Percentiles rank a stretch among this genome's conserved stretches.
These are phyloP conservation scores for Colletotrichum kahawae DNA, from an alignment of 2,329 filamentous ascomycete species.

Conservation along the genomic window DNA sequence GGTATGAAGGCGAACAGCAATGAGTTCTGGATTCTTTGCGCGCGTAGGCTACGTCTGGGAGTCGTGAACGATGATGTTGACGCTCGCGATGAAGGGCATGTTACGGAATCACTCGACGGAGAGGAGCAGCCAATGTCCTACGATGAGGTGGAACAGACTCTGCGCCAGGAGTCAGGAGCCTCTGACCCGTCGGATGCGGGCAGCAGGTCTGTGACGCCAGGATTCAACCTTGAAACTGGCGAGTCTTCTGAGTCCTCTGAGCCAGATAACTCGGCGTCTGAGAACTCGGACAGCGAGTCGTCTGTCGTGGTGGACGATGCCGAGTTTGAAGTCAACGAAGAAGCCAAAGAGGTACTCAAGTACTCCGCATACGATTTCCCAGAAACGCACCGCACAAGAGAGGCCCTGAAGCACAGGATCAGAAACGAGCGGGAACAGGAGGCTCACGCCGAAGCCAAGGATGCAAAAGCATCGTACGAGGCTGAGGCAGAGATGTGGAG, in stretches of 20 bases:
- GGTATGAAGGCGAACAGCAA: slow-evolving; percentile 42
- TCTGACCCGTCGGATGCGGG: not conserved
- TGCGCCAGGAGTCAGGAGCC: slow-evolving; percentile 28
- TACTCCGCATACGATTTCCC: slow-evolving; percentile 46
- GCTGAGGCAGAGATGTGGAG: slow-evolving; percentile 53
- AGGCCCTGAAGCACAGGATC: slow-evolving; percentile 43
- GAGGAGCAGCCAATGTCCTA: slow-evolving; percentile 40
- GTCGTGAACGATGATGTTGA: slow-evolving; percentile 43
- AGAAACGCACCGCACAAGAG: slow-evolving; percentile 37
- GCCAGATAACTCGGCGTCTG: not conserved
- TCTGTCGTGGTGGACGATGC: not conserved
- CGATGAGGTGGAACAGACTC: slow-evolving; percentile 46
- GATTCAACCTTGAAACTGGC: not conserved
- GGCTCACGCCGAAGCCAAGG: slow-evolving; percentile 45
- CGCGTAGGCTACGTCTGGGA: slow-evolving; percentile 54
- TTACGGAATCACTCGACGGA: slow-evolving; percentile 1
- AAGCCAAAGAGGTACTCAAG: slow-evolving; percentile 47
- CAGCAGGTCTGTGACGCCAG: not conserved
- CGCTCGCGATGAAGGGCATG: not conserved
- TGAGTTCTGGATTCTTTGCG: slow-evolving; percentile 52
- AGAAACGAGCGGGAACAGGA: slow-evolving; percentile 47
- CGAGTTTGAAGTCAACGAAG: slow-evolving; percentile 36
- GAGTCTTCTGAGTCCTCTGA: not conserved
- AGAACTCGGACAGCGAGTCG: not conserved
- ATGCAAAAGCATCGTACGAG: slow-evolving; percentile 41